Evolutionary conservation across 192 early-diverging fungal species (phyloP).

Genomic region (Ramicandelaber brevisporus): DNA sequence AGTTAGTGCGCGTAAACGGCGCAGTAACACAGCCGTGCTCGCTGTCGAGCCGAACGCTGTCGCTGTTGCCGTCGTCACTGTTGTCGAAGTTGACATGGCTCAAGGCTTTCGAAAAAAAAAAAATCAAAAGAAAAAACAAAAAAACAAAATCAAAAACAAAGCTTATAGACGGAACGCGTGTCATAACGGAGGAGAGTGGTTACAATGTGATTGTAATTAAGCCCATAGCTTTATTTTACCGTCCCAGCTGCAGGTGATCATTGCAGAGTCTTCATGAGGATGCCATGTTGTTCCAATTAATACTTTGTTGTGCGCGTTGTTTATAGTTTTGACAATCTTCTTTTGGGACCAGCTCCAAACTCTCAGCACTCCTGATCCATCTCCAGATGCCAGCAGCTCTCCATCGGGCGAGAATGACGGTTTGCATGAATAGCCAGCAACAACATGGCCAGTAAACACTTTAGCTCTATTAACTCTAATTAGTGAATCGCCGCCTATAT

Average conservation of each 20-base stretch:
- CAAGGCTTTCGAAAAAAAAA: no score
- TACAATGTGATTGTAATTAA: constrained; percentile 3
- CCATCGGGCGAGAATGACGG: constrained; percentile 83
- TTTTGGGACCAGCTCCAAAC: constrained; percentile 99
- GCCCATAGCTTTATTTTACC: constrained; percentile 81
- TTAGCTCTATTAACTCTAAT: constrained; percentile 81
- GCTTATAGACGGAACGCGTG: no score
- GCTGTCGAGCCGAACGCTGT: no score
- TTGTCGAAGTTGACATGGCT: no score
- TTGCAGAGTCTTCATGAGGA: constrained; percentile 74
- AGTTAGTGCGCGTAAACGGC: no score
- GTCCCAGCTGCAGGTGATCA: constrained; percentile 90
- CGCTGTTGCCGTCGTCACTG: no score
- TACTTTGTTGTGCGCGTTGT: constrained; percentile 79
- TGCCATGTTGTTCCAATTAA: constrained; percentile 87
- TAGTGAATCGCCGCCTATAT: constrained; percentile 54
- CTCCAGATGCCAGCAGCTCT: constrained; percentile 63
- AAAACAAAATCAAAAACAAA: no score
- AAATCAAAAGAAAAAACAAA: no score
- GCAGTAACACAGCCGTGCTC: no score
- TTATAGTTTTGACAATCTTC: constrained; percentile 54
- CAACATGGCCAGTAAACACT: constrained; percentile 69
- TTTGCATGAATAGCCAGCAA: constrained; percentile 93
- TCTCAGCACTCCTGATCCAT: constrained; percentile 77
- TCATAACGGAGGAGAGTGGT: no score